These are phyloP conservation scores for Elaphomyces granulatus DNA, from an alignment of 495 filamentous ascomycete species.

Conservation along the genomic window DNA sequence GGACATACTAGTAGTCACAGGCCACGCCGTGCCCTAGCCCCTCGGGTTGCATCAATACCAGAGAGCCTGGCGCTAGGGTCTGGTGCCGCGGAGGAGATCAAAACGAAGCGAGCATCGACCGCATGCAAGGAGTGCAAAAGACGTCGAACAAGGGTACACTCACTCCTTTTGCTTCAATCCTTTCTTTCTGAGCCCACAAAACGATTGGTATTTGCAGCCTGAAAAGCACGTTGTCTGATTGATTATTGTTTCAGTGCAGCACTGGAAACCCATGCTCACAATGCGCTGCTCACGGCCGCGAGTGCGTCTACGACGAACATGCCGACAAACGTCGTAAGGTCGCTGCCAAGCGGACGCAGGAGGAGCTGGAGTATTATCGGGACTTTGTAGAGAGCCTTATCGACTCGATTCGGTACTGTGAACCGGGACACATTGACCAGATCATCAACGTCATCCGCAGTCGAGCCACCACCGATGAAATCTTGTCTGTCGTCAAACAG, in stretches of 20 bases:
- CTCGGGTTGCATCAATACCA: slow-evolving; percentile 9
- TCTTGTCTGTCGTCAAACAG: neutral
- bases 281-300: slow-evolving; percentile 22
- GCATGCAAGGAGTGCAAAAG: slow-evolving; percentile 31
- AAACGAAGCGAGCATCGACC: slow-evolving; percentile 27
- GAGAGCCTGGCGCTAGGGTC: slow-evolving; percentile 7
- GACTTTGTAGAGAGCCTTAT: slow-evolving; percentile 21
- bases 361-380: slow-evolving; percentile 17
- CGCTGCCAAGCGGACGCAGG: slow-evolving; percentile 18
- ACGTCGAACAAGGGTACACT: slow-evolving; percentile 27
- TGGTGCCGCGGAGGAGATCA: slow-evolving; percentile 18
- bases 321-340: slow-evolving; percentile 31
- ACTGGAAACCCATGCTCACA: slow-evolving; percentile 20
- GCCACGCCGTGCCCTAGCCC: slow-evolving; percentile 23
- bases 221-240: neutral
- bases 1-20: slow-evolving; percentile 11
- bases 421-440: slow-evolving; percentile 10
- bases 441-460: slow-evolving; percentile 17
- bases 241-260: slow-evolving; percentile 15
- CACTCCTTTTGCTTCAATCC: slow-evolving; percentile 1
- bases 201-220: neutral
- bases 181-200: neutral
- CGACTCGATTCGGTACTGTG: slow-evolving; percentile 13
- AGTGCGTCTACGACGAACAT: slow-evolving; percentile 25
- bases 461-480: neutral